Evolutionary conservation across 805 yeast species (phyloP), one percentile per base, ranked within the genome.

Genomic region (Metschnikowia continentalis): DNA sequence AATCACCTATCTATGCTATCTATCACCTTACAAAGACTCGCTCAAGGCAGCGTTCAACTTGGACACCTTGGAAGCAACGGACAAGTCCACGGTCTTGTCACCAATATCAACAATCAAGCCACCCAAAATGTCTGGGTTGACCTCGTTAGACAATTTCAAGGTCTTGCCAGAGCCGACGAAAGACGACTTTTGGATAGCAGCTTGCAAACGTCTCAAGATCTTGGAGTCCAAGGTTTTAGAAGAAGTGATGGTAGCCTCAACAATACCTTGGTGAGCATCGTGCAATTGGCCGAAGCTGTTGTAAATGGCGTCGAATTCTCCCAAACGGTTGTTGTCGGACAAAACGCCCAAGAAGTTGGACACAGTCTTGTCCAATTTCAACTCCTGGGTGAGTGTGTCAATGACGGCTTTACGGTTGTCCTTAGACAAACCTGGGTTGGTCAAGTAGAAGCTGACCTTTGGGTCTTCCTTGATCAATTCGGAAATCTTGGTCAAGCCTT

Each of bases 31-130:
- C 74, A 91, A 80, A 57, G 96, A 78, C 79, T 92, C 97, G 63
- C 80, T 77, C 70, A 94, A 83, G 62, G 86, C 83, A 73, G 87
- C 83, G 87, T 94, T 94, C 74, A 91, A 84, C 77, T 82, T 90
- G 70, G 88, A 78, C 68, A 94, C 83, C 80, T 86, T 90, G 67
- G 88, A 72, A 54, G 91, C 79, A 61, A 94, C 82, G 53, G 96
- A 86, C 71, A 92, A 80, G 76, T 94, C 99, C 64, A 90, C 96
- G 57, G 98, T 91, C 74, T 86, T 89, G 78, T 92, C 99, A 67
- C 92, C 97, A 64, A 94, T 89, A 75, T 91, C 96, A 54, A 94
- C 96, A 61, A 94, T 77, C 70, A 94, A 82, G 65, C 99, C 99
- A 68, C 99, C 99, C 70, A 88, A 79, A 68, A 94, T 88, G 59